Base-by-base conservation (phyloP, 805 yeast genomes). In the Hanseniaspora vineae region DNA sequence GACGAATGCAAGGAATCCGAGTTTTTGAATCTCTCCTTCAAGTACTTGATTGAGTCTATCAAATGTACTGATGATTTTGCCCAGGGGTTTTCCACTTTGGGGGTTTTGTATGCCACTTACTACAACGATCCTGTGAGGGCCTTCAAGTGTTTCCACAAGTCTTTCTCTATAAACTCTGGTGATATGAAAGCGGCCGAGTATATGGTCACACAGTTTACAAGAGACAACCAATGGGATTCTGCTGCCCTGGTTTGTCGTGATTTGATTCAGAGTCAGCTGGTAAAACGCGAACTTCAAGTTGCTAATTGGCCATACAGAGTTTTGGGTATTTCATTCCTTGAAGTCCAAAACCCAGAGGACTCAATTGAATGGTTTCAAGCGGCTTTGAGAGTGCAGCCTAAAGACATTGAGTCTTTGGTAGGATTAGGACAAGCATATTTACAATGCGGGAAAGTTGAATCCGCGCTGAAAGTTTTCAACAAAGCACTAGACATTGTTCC, bases 341-440 rank as follows among this genome's bases (percentile, higher is more conserved):
- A 85, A 58, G 68, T 62, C 29, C 86, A 80, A 55, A 80, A 82
- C 54, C 85, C 78, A 52, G 78, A 77, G 1, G 79, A 78, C 48
- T 95, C 98, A 0, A 82, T 90, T 44, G 90, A 84, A 62, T 80
- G 84, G 76, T 88, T 86, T 59, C 98, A 92, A 63, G 75, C 80
- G 29, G 88, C 96, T 1, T 68, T 92, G 44, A 72, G 97, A 51
- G 67, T 83, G 52, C 68, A 79, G 42, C 68, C 82, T 0, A 52
- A 58, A 46, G 97, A 92, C 62, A 60, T 76, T 1, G 81, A 84
- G 53, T 81, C 95, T 2, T 90, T 97, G 97, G 70, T 84, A 31
- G 96, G 96, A 1, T 68, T 92, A n/a, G 98, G 98, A n/a, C 97
- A 92, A 61, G 90, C 96, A 0, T 92, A 92, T 61, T 69, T 75